Base-by-base conservation (phyloP, 495 filamentous ascomycete species). In the Aspergillus cavernicola region DNA sequence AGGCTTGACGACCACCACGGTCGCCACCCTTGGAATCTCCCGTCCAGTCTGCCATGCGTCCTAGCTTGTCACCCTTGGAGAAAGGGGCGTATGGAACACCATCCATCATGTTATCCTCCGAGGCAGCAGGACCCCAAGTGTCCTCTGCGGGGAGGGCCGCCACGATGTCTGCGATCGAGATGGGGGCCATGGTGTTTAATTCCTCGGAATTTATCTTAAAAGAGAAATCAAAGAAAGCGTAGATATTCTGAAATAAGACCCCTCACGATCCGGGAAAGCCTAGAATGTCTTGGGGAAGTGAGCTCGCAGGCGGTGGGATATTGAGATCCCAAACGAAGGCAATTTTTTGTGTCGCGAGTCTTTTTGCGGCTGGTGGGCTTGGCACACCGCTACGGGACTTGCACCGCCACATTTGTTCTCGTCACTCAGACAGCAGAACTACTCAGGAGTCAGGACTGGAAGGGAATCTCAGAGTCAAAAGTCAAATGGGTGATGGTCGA, bases 21-120 rank as follows among this genome's bases (percentile, higher is more conserved):
- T 90, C 83, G 54, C 86, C 73, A 57, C 95, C 92, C 74, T 96
- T 97, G 58, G 87, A 83, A 58, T 96, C 93, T n/a, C 85, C 66
- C 9, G 92, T 95, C 95, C 95, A 98, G 73, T 98, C 93, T 16
- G 93, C 93, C 93, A 98, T 98, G 59, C 93, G 90, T 48, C 95
- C 93, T 23, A 98, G 77, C 79, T 97, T 98, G 78, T 98, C 93
- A 60, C 90, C 90, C 77, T 98, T 98, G 54, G 91, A 96, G 76
- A 91, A 98, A 39, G 95, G 92, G 42, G 92, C 92, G 60, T 96
- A 98, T 4, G 93, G 93, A 28, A 97, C 91, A 65, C 95, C 93
- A 63, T 92, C 83, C 53, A 98, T 78, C 49, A 86, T 92, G 49
- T 90, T 93, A 62, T 96, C 90, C 55, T 72, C 80, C 22, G 89